phyloP scores from a whole-genome alignment of 805 yeast genomes.

The Komagataella pastoris region DNA sequence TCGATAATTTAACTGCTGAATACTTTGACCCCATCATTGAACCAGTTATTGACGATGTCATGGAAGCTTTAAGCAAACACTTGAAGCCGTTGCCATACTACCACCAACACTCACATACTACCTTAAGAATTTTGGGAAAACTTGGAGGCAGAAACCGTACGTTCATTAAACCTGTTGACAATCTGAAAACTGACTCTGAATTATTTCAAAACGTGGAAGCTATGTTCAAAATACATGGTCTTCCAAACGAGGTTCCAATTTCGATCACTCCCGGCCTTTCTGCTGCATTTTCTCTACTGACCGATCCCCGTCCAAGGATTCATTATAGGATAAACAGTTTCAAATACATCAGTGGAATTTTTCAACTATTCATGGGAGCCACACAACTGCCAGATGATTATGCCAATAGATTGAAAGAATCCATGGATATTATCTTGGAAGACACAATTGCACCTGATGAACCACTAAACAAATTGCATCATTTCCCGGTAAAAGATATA shows the following conservation, averaged over 20 bases:
- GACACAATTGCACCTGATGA: slow-evolving; percentile 12
- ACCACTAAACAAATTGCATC: slow-evolving; percentile 13
- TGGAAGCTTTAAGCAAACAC: slow-evolving; percentile 87
- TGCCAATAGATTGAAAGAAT: slow-evolving; percentile 30
- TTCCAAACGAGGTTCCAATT: slow-evolving; percentile 47
- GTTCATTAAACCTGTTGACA: slow-evolving; percentile 64
- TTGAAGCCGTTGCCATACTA: slow-evolving; percentile 86
- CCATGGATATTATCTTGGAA: slow-evolving; percentile 29
- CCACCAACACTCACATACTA: slow-evolving; percentile 91
- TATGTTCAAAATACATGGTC: slow-evolving; percentile 57
- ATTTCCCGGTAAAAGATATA: slow-evolving; percentile 31
- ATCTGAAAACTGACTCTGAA: slow-evolving; percentile 37
- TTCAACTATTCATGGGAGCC: slow-evolving; percentile 54
- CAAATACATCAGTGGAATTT: slow-evolving; percentile 50
- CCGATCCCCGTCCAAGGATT: slow-evolving; percentile 45
- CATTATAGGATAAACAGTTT: slow-evolving; percentile 73
- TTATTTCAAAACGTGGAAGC: slow-evolving; percentile 60
- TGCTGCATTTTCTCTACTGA: slow-evolving; percentile 64
- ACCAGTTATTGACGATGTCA: slow-evolving; percentile 89
- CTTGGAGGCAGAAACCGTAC: slow-evolving; percentile 92
- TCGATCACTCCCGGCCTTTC: slow-evolving; percentile 75
- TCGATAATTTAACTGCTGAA: slow-evolving; percentile 90
- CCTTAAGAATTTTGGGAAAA: slow-evolving; percentile 86
- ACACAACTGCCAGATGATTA: slow-evolving; percentile 32
- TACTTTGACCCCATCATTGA: slow-evolving; percentile 95